Evolutionary conservation across 345 rosid species (phyloP), one percentile per base, ranked within the genome.

Genomic region (Pelargonium nanum): DNA sequence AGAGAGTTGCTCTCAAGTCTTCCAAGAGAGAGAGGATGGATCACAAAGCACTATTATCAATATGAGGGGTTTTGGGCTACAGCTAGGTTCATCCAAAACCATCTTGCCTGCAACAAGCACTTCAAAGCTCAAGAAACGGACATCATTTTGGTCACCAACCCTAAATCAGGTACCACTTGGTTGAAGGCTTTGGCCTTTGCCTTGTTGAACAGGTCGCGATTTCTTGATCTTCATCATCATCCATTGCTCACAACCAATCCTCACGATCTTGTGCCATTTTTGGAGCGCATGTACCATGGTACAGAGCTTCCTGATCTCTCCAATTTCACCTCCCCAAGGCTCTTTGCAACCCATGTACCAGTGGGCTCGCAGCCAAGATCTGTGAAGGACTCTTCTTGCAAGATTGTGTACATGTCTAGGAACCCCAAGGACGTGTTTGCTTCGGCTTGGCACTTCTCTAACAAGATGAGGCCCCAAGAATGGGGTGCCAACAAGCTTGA

Each of bases 81-180:
- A 22, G 0, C 63, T 60, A 1, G 10, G 0, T 6, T 0, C 26
- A 0, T 60, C 19, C 15, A 60, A 0, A 23, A 53, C 24, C 8
- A 32, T 26, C 20, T 45, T 24, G 5, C 26, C 4, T 19, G 26
- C 24, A 53, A 44, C 40, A 21, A 34, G 17, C 53, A 60, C 63
- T 60, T 60, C 15, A 53, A 22, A 9, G 53, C 63, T 22, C 53
- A 13, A 26, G 19, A 22, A 26, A 32, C 63, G 23, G 63, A 45
- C 54, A 45, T 44, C 26, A 19, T 60, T 53, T 52, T 60, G 13
- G 63, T 30, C 63, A 45, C 55, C 26, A 15, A 8, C 9, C 63
- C 63, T 0, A 60, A 60, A 19, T 60, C 32, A 0, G 63, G 63
- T 53, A 60, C 32, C 53, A 60, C 63, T 24, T 60, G 63, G 63